Conservation (phyloP, 768 basidiomycete genomes). For the Leucosporidium scottii region DNA sequence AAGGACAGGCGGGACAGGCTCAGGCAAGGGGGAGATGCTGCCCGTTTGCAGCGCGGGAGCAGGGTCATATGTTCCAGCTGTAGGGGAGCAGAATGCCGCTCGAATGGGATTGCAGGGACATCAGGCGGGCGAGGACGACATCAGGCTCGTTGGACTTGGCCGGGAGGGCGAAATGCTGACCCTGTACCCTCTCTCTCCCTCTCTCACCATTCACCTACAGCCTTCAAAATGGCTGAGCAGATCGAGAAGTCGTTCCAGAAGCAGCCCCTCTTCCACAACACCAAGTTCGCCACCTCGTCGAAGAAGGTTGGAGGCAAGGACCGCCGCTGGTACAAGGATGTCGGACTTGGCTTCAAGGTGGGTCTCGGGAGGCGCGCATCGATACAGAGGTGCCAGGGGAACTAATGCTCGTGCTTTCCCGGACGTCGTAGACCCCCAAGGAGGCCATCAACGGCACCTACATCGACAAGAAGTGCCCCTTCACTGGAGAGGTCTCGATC, state of each 20-base stretch:
- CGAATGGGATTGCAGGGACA: background rate
- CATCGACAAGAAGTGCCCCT: conserved; percentile 99
- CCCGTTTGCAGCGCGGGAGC: too few species aligned
- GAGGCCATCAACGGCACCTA: conserved; percentile 96
- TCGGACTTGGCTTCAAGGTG: conserved; percentile 39
- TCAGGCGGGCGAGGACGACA: background rate
- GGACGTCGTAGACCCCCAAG: conserved; percentile 60
- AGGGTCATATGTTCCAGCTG: too few species aligned
- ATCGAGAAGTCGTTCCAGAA: conserved; percentile 98
- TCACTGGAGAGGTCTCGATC: conserved; percentile 93
- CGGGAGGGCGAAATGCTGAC: conserved; percentile 2
- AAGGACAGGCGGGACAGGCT: too few species aligned
- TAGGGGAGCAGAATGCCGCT: too few species aligned
- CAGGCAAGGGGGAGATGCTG: too few species aligned
- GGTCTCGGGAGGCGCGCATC: background rate
- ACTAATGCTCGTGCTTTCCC: too few species aligned
- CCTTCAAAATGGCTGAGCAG: conserved; percentile 50
- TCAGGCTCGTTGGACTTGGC: background rate
- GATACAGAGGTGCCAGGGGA: background rate
- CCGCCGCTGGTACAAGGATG: conserved; percentile 90
- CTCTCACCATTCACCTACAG: background rate
- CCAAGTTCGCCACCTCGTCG: conserved; percentile 80
- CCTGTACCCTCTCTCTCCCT: background rate
- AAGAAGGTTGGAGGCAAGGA: conserved; percentile 91
- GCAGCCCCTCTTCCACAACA: conserved; percentile 95